These are phyloP conservation scores for Naganishia vaughanmartiniae DNA, from an alignment of 768 basidiomycete species.

Conservation along the genomic window DNA sequence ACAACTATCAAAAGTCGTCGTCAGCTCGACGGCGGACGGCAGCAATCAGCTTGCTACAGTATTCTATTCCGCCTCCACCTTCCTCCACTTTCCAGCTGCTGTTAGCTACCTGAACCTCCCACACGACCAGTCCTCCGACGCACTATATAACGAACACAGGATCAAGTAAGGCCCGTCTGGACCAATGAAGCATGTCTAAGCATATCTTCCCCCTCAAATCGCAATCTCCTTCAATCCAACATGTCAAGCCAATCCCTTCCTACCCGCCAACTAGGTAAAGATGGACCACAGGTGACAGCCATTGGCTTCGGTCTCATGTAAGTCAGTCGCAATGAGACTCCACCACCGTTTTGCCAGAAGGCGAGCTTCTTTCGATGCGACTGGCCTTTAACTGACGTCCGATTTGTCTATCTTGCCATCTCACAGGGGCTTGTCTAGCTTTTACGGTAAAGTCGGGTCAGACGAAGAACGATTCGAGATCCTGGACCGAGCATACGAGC, in stretches of 20 bases:
- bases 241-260: constrained; percentile 12
- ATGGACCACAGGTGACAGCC: constrained; percentile 20
- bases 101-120: too few species aligned
- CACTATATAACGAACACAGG: too few species aligned
- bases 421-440: constrained; percentile 24
- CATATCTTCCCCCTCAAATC: neutral
- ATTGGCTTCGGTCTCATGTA: constrained; percentile 27
- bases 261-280: constrained; percentile 23
- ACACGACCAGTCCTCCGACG: too few species aligned
- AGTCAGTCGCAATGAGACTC: too few species aligned
- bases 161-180: too few species aligned
- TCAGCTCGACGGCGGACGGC: too few species aligned
- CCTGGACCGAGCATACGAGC: constrained; percentile 55
- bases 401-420: neutral
- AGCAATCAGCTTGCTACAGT: too few species aligned
- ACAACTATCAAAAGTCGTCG: too few species aligned
- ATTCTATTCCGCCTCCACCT: too few species aligned
- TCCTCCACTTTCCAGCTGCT: too few species aligned
- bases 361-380: too few species aligned
- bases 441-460: constrained; percentile 52
- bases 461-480: constrained; percentile 67
- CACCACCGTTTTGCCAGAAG: too few species aligned
- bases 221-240: neutral
- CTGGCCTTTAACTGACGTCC: neutral
- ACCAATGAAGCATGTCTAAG: neutral